phyloP scores from a whole-genome alignment of 106 monocot genomes.

The Acanthochlamys bracteata region DNA sequence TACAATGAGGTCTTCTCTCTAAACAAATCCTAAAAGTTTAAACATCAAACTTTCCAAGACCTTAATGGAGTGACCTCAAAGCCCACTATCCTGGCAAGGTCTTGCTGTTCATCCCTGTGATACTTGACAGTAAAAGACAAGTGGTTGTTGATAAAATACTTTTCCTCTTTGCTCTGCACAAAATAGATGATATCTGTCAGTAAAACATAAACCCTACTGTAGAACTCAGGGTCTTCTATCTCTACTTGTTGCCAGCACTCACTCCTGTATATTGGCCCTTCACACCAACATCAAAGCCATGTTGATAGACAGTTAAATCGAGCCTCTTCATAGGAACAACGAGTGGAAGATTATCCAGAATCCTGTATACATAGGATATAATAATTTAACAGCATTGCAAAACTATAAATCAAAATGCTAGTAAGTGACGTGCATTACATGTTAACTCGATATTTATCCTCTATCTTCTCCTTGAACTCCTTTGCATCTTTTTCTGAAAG shows the following conservation, averaged over 20 bases:
- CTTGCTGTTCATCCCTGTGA: constrained; percentile 64
- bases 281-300: constrained; percentile 69
- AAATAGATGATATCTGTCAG: background rate
- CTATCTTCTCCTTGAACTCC: constrained; percentile 84
- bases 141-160: constrained; percentile 83
- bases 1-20: background rate
- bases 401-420: background rate
- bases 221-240: background rate
- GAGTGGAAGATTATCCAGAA: constrained; percentile 92
- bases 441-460: constrained; percentile 87
- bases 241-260: constrained; percentile 11
- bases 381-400: background rate
- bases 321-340: constrained; percentile 70
- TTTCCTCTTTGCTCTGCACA: constrained; percentile 77
- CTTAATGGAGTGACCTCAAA: constrained; percentile 95
- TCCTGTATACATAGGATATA: constrained; percentile 38
- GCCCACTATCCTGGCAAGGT: constrained; percentile 83
- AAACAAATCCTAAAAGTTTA: background rate
- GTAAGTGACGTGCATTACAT: constrained; percentile 39
- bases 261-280: constrained; percentile 71
- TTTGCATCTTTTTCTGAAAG: constrained; percentile 56
- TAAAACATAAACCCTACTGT: background rate
- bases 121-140: constrained; percentile 88
- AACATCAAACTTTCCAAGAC: constrained; percentile 6
- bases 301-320: constrained; percentile 58